Evolutionary conservation across 148 eudicot species (phyloP).

Genomic region (Vaccinium vitisidaea): DNA sequence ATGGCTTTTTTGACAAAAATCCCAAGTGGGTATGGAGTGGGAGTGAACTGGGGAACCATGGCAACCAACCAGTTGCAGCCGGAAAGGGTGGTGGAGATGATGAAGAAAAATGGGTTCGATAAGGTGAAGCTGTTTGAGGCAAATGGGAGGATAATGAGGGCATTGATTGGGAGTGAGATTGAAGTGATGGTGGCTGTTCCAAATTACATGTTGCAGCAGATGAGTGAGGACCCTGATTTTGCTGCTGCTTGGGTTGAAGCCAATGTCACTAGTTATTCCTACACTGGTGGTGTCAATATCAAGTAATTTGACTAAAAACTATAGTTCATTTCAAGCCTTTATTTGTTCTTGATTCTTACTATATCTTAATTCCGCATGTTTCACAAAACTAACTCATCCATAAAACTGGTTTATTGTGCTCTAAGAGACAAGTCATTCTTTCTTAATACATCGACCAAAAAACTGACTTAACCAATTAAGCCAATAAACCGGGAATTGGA

Average conservation of each 20-base stretch:
- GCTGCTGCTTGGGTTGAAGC: slow-evolving; percentile 86
- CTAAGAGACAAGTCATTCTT: no score
- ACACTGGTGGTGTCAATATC: slow-evolving; percentile 83
- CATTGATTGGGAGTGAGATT: slow-evolving; percentile 63
- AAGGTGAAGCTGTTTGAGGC: slow-evolving; percentile 92
- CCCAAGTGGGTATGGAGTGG: slow-evolving; percentile 39
- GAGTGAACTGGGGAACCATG: slow-evolving; percentile 99
- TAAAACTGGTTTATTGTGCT: no score
- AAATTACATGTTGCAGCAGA: slow-evolving; percentile 66
- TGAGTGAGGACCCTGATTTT: slow-evolving; percentile 57
- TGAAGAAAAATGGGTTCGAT: slow-evolving; percentile 74
- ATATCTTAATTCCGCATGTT: no score
- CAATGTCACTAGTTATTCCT: slow-evolving; percentile 65
- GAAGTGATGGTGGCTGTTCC: slow-evolving; percentile 91
- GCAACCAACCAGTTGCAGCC: slow-evolving; percentile 65
- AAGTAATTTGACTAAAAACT: slow-evolving; percentile 37
- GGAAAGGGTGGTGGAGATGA: slow-evolving; percentile 71
- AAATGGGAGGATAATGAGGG: slow-evolving; percentile 58
- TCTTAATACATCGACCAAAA: no score
- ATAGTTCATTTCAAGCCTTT: neutral
- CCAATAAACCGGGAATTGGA: no score
- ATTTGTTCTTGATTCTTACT: neutral
- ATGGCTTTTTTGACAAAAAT: slow-evolving; percentile 11
- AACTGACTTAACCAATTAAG: no score
- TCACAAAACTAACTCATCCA: no score